Conservation (phyloP, 352 stramenopile species). For the Aphanomyces cochlioides region DNA sequence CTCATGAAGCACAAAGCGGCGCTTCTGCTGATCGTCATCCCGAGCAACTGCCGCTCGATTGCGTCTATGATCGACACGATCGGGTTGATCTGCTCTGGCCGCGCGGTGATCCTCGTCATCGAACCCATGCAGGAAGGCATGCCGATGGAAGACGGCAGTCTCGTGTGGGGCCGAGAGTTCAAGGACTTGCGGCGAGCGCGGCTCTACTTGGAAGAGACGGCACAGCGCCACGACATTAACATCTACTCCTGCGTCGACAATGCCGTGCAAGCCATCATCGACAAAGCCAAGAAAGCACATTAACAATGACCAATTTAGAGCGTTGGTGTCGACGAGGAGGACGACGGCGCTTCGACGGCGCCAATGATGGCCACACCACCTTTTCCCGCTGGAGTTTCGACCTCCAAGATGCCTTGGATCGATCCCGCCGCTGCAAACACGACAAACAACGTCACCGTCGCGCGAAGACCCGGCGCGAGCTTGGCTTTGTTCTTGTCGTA, state of each 20-base stretch:
- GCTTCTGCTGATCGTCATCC: constrained; percentile 80
- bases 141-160: constrained; percentile 44
- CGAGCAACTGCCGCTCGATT: constrained; percentile 64
- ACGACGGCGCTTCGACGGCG: neutral
- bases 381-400: constrained; percentile 39
- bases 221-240: constrained; percentile 68
- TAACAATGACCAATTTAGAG: neutral
- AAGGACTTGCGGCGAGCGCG: constrained; percentile 76
- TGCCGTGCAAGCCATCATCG: constrained; percentile 60
- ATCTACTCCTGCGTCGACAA: constrained; percentile 64
- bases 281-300: neutral
- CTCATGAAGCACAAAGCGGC: constrained; percentile 41
- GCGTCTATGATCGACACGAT: constrained; percentile 79
- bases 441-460: constrained; percentile 56
- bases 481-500: constrained; percentile 60
- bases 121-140: constrained; percentile 64
- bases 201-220: constrained; percentile 81
- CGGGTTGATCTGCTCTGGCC: constrained; percentile 63
- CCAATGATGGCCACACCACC: constrained; percentile 23
- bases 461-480: constrained; percentile 51
- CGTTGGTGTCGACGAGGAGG: constrained; percentile 18
- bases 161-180: constrained; percentile 59
- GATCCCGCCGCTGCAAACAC: constrained; percentile 55
- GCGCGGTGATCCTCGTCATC: constrained; percentile 73
- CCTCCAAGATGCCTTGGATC: constrained; percentile 40